These are phyloP conservation scores for Chaetomium globosum DNA, from an alignment of 2,329 filamentous ascomycete genomes.

Conservation along the genomic window DNA sequence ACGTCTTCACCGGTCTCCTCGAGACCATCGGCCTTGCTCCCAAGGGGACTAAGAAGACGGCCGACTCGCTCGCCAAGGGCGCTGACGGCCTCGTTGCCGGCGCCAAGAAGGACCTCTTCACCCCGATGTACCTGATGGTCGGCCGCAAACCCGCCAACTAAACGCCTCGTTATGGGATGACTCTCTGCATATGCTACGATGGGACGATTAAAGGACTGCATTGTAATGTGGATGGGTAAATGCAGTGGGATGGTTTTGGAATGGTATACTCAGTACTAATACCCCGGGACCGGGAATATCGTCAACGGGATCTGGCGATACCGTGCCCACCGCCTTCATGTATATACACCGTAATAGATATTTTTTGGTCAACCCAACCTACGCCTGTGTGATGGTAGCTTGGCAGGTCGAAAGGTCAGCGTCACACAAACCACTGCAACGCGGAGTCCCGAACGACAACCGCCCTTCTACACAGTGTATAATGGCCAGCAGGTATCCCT, in stretches of 20 bases:
- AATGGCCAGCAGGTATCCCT: background rate
- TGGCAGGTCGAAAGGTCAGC: background rate
- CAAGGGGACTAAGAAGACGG: constrained; percentile 88
- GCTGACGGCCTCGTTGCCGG: constrained; percentile 86
- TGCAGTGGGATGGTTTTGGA: constrained; percentile 20
- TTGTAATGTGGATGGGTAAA: constrained; percentile 28
- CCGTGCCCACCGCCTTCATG: constrained; percentile 12
- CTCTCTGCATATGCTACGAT: constrained; percentile 25
- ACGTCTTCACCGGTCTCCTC: constrained; percentile 74
- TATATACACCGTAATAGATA: constrained; percentile 24
- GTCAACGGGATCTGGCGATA: constrained; percentile 7
- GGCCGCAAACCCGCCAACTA: constrained; percentile 73
- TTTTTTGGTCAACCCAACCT: background rate
- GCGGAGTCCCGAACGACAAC: background rate
- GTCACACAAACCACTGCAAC: background rate
- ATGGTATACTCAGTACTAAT: constrained; percentile 25
- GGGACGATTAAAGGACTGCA: constrained; percentile 27
- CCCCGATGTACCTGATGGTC: constrained; percentile 97
- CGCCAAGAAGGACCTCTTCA: constrained; percentile 88
- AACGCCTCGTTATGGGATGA: background rate
- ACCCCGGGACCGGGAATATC: constrained; percentile 11
- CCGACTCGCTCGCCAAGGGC: constrained; percentile 79
- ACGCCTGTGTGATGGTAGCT: background rate
- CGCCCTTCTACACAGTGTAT: background rate
- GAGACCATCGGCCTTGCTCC: constrained; percentile 78